A percentile compares a stretch with the other conserved stretches of the same genome.
These are phyloP conservation scores for Hypomontagnella submonticulosa DNA, from an alignment of 495 filamentous ascomycete genomes.

Conservation along the genomic window DNA sequence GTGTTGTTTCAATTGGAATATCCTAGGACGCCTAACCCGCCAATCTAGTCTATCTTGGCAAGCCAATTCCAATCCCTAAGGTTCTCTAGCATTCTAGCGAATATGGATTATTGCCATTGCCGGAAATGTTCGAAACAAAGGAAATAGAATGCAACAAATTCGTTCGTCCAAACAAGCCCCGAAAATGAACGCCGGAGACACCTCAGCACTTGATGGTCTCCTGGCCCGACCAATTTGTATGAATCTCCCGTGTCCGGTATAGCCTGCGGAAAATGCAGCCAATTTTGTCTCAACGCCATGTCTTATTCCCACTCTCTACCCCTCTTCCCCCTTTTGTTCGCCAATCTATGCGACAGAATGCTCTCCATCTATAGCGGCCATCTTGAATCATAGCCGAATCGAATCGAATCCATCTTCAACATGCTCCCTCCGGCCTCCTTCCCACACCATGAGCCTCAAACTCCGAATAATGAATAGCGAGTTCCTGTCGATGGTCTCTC, in stretches of 20 bases:
- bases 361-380: conserved; percentile 12
- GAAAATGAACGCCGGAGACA: conserved; percentile 56
- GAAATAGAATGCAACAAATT: conserved; percentile 26
- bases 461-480: neutral
- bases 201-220: conserved; percentile 65
- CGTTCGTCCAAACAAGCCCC: conserved; percentile 14
- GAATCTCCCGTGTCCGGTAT: conserved; percentile 6
- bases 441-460: no score
- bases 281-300: conserved; percentile 16
- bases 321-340: neutral
- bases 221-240: conserved; percentile 25
- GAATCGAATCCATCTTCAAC: no score
- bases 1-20: no score
- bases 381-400: no score
- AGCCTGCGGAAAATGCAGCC: conserved; percentile 14
- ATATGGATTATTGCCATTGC: neutral
- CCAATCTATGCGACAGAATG: conserved; percentile 3
- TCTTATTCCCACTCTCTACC: neutral
- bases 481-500: neutral
- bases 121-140: conserved; percentile 24
- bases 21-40: neutral
- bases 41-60: neutral
- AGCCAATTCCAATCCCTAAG: neutral
- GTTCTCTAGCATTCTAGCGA: neutral
- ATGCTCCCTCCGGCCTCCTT: no score